These are phyloP conservation scores for Leccinum pachyderme DNA, from an alignment of 1,284 basidiomycete species.

Conservation along the genomic window DNA sequence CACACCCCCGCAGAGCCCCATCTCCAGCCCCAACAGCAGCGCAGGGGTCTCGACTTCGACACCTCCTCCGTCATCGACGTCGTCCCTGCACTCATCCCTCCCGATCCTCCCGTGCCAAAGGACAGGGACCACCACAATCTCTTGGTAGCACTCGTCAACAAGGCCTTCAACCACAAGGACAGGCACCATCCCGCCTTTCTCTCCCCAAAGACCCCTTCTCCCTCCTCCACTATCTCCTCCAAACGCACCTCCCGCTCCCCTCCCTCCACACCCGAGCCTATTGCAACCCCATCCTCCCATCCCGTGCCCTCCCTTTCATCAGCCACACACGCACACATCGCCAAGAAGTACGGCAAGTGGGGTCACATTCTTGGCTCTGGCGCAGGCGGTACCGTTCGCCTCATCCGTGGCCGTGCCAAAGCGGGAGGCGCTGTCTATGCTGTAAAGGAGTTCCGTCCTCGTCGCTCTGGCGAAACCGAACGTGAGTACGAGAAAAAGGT, in stretches of 20 bases:
- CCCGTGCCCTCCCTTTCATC: slow-evolving; percentile 62
- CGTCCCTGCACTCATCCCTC: slow-evolving; percentile 27
- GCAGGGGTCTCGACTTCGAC: slow-evolving; percentile 39
- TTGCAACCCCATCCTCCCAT: slow-evolving; percentile 28
- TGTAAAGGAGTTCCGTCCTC: slow-evolving; percentile 96
- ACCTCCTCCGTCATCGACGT: slow-evolving; percentile 34
- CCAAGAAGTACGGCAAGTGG: slow-evolving; percentile 99
- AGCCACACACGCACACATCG: slow-evolving; percentile 87
- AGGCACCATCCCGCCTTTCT: slow-evolving; percentile 19
- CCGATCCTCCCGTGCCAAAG: slow-evolving; percentile 16
- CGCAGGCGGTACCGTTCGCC: slow-evolving; percentile 94
- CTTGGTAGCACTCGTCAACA: slow-evolving; percentile 21
- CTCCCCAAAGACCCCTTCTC: slow-evolving; percentile 36
- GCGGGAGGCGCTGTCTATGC: slow-evolving; percentile 85
- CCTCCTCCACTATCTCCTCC: slow-evolving; percentile 26
- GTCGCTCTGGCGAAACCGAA: slow-evolving; percentile 83
- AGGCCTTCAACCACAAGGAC: slow-evolving; percentile 21
- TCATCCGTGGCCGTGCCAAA: slow-evolving; percentile 87
- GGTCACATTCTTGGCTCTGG: slow-evolving; percentile 93
- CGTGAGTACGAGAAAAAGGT: slow-evolving; percentile 99
- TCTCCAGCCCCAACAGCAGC: slow-evolving; percentile 35
- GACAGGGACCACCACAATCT: slow-evolving; percentile 21
- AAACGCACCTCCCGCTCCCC: slow-evolving; percentile 29
- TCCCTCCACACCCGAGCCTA: slow-evolving; percentile 32
- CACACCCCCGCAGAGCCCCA: slow-evolving; percentile 39